Evolutionary conservation across 2,329 filamentous ascomycete genomes (phyloP), one percentile per base, ranked within the genome.

Genomic region (Colletotrichum sp.): DNA sequence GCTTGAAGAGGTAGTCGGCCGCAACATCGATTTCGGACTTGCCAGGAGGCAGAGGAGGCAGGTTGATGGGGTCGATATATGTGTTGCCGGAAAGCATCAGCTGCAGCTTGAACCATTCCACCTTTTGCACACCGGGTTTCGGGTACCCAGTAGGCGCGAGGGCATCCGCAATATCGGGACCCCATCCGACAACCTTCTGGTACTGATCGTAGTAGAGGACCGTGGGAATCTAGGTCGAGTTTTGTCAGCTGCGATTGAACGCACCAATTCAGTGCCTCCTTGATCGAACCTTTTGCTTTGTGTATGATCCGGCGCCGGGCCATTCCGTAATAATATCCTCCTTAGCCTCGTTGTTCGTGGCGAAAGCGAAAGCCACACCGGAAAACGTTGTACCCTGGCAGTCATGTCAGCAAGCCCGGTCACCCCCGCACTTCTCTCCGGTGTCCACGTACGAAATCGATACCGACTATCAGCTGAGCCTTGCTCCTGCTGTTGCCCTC

Each of bases 171-270:
- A 99, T 99, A 89, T 99, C 97, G 73, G 96, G 96, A 78, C 97
- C 97, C 97, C 97, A 99, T 81, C 97, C 97, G n/a, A 99, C 97
- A 65, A 99, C 97, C 86, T 99, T 98, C 83, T 99, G 97, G 86
- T 98, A 98, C 87, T 99, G 96, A 84, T 99, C 97, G 84, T 99
- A 99, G 89, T 99, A 99, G 77, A 99, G 92, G n/a, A 99, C 97
- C 16, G 97, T 99, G 18, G 97, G 97, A 81, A 99, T 99, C 97
- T 98, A 82, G n/a, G 49, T 66, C 26, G 28, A 44, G 2, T n/a
- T 52, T 9, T 21, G 70, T 76, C 30, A 76, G 70, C 64, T 16
- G 34, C 30, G 18, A 44, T 21, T 52, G 24, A 28, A 36, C 21
- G 57, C 18, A 34, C 32, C 7, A 34, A 39, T 13, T 9, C 8